These are phyloP conservation scores for Heterobasidion parviporum DNA, from an alignment of 1,284 basidiomycete species.

Conservation along the genomic window DNA sequence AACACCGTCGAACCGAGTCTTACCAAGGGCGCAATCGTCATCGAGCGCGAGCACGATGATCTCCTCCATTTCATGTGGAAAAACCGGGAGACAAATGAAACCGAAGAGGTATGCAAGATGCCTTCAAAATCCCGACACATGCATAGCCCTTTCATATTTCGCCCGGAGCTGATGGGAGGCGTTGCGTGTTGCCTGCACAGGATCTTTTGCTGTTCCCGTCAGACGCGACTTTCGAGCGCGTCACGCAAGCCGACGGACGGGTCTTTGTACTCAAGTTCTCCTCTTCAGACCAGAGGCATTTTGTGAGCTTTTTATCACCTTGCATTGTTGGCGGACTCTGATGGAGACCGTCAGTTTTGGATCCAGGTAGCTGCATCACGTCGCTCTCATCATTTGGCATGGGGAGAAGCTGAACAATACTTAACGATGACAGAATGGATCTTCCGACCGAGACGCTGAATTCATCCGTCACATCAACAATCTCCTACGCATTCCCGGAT, in stretches of 20 bases:
- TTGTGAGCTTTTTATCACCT: constrained; percentile 41
- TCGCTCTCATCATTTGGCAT: neutral
- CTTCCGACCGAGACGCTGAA: constrained; percentile 59
- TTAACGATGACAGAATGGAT: constrained; percentile 42
- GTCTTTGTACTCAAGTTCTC: constrained; percentile 77
- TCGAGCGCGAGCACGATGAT: constrained; percentile 59
- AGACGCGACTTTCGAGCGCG: constrained; percentile 69
- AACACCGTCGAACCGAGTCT: constrained; percentile 60
- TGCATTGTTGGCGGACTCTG: too few species aligned
- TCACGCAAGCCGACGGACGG: constrained; percentile 54
- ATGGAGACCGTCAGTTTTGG: constrained; percentile 52
- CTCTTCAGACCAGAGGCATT: constrained; percentile 72
- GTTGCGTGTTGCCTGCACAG: constrained; percentile 20
- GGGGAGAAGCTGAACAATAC: neutral
- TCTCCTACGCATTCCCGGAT: constrained; percentile 56
- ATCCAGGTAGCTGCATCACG: constrained; percentile 54
- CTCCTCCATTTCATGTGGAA: constrained; percentile 74
- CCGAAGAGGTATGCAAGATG: constrained; percentile 46
- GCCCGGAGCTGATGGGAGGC: too few species aligned
- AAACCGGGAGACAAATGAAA: constrained; percentile 48
- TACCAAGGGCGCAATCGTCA: constrained; percentile 62
- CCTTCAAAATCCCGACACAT: neutral
- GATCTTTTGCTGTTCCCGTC: constrained; percentile 74
- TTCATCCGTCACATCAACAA: constrained; percentile 64
- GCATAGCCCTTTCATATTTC: neutral